Evolutionary conservation across 2,329 filamentous ascomycete species (phyloP), one percentile per base, ranked within the genome.

Genomic region (Metarhizium album): DNA sequence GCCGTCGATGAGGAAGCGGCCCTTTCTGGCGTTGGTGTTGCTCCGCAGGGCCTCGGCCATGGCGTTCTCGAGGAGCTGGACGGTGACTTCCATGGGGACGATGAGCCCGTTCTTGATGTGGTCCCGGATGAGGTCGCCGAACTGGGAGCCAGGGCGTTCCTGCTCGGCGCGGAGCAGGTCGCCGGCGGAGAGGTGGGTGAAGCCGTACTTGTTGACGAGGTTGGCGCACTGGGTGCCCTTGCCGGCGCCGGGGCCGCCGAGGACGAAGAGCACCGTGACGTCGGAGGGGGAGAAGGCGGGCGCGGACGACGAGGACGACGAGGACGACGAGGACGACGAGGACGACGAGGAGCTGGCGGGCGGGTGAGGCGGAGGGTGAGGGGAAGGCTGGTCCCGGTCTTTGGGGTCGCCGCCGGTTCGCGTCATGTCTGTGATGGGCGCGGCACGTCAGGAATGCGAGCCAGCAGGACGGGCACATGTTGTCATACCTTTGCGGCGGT

Each of bases 31-130:
- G 40, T 43, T 43, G 48, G 64, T 60, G 13, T 72, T 68, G 51
- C 75, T 70, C 51, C 74, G 64, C 48, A 95, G 80, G 13, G 79
- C 76, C 8, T 78, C 81, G 51, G 76, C 77, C 88, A 98, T 97
- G 52, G 90, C 89, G 69, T 95, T 95, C 71, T 96, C 90, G 42
- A 98, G 79, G 35, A 98, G 73, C 62, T 90, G 85, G 53, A 98
- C 86, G 4, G 93, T 98, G 47, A 97, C 90, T 69, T 97, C 91
- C 88, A 95, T 95, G n/a, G 93, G 93, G 56, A 98, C 93, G 68
- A 98, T 98, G 60, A 83, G 83, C 53, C 93, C 93, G 66, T 98
- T 85, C 64, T 86, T 87, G 76, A 98, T 98, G 74, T 93, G 90
- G 60, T 85, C 79, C 67, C 85, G 85, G 78, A 98, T 98, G 72